These are phyloP conservation scores for Saccharomyces cerevisiae DNA, from an alignment of 805 yeast genomes.

Conservation along the genomic window DNA sequence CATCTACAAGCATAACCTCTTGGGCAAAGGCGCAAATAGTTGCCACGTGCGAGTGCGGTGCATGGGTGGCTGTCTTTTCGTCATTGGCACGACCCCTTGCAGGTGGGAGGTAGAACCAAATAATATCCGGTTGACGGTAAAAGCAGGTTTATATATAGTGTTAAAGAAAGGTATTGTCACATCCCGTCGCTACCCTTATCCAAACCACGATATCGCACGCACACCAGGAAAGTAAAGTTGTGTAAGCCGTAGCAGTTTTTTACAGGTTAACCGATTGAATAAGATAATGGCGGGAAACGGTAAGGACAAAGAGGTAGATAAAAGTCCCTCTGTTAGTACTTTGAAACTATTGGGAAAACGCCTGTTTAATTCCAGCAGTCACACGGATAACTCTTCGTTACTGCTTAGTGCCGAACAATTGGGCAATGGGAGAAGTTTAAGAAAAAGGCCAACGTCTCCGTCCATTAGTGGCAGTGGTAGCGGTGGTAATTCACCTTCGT, in stretches of 20 bases:
- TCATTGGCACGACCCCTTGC: background rate
- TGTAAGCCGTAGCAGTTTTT: background rate
- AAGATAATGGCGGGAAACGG: background rate
- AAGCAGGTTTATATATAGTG: background rate
- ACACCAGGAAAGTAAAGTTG: background rate
- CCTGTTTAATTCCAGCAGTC: slow-evolving; percentile 6
- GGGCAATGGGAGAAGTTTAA: slow-evolving; percentile 5
- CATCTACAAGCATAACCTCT: background rate
- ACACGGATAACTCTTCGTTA: slow-evolving; percentile 1
- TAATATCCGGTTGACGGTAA: background rate
- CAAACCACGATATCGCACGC: background rate
- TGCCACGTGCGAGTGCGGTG: background rate
- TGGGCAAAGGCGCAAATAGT: background rate
- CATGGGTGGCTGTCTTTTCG: background rate
- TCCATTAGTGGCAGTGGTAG: background rate
- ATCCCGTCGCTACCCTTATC: background rate
- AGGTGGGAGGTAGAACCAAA: background rate
- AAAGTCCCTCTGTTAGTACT: slow-evolving; percentile 6
- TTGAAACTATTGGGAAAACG: slow-evolving; percentile 11
- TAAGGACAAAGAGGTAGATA: background rate
- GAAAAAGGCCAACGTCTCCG: slow-evolving; percentile 7
- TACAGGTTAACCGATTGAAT: background rate
- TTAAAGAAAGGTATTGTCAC: background rate
- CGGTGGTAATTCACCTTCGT: background rate
- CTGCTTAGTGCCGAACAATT: background rate